These are phyloP conservation scores for Mycena rebaudengoi DNA, from an alignment of 768 basidiomycete genomes.

Conservation along the genomic window DNA sequence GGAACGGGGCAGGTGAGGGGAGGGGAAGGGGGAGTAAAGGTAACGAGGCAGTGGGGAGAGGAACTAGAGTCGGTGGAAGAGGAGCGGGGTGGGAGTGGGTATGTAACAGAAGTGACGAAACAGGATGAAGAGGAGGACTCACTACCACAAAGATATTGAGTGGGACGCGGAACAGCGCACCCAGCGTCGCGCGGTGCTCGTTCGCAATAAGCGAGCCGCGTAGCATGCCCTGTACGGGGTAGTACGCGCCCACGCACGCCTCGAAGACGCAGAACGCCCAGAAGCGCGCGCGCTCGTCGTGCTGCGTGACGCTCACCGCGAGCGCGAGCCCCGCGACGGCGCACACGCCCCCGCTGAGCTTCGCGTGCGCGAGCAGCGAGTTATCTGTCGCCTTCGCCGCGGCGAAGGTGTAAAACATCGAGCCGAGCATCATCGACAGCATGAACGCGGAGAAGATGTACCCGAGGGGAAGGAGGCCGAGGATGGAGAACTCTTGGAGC, in stretches of 20 bases:
- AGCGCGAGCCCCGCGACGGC: constrained; percentile 66
- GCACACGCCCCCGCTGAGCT: constrained; percentile 71
- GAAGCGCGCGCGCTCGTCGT: constrained; percentile 61
- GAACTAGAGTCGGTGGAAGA: too few relatives aligned
- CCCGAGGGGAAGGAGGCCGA: constrained; percentile 66
- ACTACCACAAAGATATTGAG: constrained; percentile 79
- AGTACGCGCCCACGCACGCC: constrained; percentile 82
- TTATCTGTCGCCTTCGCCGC: constrained; percentile 30
- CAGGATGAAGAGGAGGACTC: too few relatives aligned
- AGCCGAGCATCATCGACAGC: constrained; percentile 85
- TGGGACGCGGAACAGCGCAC: constrained; percentile 75
- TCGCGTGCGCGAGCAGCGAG: constrained; percentile 66
- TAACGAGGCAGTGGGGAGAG: too few relatives aligned
- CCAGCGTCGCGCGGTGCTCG: constrained; percentile 78
- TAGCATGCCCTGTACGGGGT: constrained; percentile 80
- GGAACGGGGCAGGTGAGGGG: too few relatives aligned
- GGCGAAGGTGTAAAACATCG: constrained; percentile 64
- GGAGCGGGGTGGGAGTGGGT: too few relatives aligned
- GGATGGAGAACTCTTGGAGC: constrained; percentile 65
- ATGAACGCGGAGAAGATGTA: constrained; percentile 86
- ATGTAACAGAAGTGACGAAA: too few relatives aligned
- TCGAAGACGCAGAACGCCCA: constrained; percentile 82
- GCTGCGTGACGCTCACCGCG: constrained; percentile 53
- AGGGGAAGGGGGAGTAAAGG: too few relatives aligned
- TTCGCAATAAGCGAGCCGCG: constrained; percentile 72